Evolutionary conservation across 2,329 filamentous ascomycete genomes (phyloP).

Genomic region (Aspergillus sp.): DNA sequence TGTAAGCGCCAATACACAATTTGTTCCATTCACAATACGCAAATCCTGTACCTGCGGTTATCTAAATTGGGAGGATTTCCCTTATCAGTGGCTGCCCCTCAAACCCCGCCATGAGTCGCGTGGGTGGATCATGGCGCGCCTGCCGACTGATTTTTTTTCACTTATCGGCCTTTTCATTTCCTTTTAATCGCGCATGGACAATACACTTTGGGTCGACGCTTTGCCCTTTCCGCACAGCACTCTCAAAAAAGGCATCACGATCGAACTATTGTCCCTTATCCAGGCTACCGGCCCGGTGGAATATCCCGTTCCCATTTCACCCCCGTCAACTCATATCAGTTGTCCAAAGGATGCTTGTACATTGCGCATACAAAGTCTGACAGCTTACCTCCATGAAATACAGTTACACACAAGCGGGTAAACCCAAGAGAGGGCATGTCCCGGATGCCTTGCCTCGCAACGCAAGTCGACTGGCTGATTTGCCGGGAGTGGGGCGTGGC

Average conservation of each 20-base stretch:
- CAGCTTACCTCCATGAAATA: neutral
- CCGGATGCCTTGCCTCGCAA: neutral
- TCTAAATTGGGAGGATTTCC: slow-evolving; percentile 14
- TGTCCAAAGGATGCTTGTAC: neutral
- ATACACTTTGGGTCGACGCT: neutral
- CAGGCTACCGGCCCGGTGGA: neutral
- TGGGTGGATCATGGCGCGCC: slow-evolving; percentile 26
- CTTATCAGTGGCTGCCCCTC: slow-evolving; percentile 27
- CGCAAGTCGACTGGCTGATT: neutral
- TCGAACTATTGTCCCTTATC: neutral
- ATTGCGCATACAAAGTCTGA: neutral
- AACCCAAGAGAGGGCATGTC: neutral
- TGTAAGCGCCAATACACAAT: neutral
- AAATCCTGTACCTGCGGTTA: slow-evolving; percentile 20
- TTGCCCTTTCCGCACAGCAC: neutral
- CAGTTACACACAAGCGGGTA: neutral
- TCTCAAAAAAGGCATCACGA: neutral
- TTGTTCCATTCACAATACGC: neutral
- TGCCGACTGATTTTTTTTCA: slow-evolving; percentile 19
- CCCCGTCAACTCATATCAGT: neutral
- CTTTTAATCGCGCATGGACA: slow-evolving; percentile 9
- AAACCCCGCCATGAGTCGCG: slow-evolving; percentile 27
- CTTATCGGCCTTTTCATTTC: slow-evolving; percentile 1
- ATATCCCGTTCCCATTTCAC: neutral
- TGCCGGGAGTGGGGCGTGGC: slow-evolving; percentile 33